Evolutionary conservation across 352 stramenopile species (phyloP).

Genomic region (Pythium oligandrum): DNA sequence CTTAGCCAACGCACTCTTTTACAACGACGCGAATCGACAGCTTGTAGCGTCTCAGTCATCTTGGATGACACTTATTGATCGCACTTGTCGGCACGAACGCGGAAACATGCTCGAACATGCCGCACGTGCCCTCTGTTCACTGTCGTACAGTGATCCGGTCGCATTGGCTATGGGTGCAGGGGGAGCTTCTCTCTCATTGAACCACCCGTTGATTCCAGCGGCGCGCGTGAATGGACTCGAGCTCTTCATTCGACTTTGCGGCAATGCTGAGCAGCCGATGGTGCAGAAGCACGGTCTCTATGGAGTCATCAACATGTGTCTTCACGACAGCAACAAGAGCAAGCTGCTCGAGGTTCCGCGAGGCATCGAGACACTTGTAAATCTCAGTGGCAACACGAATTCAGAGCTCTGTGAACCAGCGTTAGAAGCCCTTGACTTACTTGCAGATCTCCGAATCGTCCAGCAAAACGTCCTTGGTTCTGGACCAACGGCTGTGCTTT

Average conservation of each 20-base stretch:
- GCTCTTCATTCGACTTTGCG: conserved; percentile 48
- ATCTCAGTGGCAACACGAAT: conserved; percentile 58
- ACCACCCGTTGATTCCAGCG: conserved; percentile 1
- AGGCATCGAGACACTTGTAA: conserved; percentile 77
- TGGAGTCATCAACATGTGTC: conserved; percentile 77
- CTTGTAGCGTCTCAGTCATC: conserved; percentile 42
- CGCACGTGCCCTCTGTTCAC: conserved; percentile 65
- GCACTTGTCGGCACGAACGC: conserved; percentile 32
- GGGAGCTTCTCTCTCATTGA: conserved; percentile 6
- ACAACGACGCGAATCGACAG: conserved; percentile 86
- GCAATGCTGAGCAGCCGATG: conserved; percentile 13
- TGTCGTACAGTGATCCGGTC: conserved; percentile 82
- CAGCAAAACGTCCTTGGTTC: conserved; percentile 30
- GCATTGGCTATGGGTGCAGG: conserved; percentile 40
- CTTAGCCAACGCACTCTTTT: conserved; percentile 85
- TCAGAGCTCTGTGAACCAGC: conserved; percentile 62
- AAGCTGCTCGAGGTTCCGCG: conserved; percentile 61
- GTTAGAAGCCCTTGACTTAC: conserved; percentile 65
- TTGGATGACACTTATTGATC: conserved; percentile 62
- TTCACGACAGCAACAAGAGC: conserved; percentile 83
- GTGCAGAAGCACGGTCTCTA: conserved; percentile 68
- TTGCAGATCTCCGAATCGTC: conserved; percentile 59
- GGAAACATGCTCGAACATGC: conserved; percentile 53
- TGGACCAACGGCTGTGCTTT: conserved; percentile 8
- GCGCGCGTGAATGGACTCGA: conserved; percentile 27